Evolutionary conservation across 1,284 basidiomycete species (phyloP).

Genomic region (Microbotryum intermedium): DNA sequence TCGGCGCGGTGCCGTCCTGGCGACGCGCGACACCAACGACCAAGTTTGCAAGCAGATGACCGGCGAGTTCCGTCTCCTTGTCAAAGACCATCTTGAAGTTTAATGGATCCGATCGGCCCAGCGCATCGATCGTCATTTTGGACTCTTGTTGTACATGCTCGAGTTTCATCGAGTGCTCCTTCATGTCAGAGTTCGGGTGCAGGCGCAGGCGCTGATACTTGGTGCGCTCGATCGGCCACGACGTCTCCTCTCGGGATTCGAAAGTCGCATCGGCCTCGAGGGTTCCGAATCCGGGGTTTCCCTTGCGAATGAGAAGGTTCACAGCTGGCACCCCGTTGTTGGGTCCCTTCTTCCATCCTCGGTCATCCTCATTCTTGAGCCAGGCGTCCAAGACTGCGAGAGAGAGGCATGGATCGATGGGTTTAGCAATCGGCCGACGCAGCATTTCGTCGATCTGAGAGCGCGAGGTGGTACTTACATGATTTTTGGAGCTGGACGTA

Average conservation of each 20-base stretch:
- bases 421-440: neutral
- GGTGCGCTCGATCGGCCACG: slow-evolving; percentile 38
- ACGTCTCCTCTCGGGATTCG: slow-evolving; percentile 24
- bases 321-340: slow-evolving; percentile 36
- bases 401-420: no score
- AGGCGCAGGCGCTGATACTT: slow-evolving; percentile 33
- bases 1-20: slow-evolving; percentile 30
- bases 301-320: slow-evolving; percentile 35
- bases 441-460: no score
- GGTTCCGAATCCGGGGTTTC: slow-evolving; percentile 38
- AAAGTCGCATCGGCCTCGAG: slow-evolving; percentile 36
- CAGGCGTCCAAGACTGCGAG: slow-evolving; percentile 35
- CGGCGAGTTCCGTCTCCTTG: slow-evolving; percentile 36
- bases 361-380: slow-evolving; percentile 32
- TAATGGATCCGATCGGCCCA: slow-evolving; percentile 25
- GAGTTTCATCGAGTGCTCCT: neutral
- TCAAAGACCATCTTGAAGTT: slow-evolving; percentile 31
- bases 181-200: slow-evolving; percentile 5
- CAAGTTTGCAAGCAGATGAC: slow-evolving; percentile 34
- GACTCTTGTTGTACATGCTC: slow-evolving; percentile 1
- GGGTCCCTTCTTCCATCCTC: slow-evolving; percentile 35
- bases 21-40: slow-evolving; percentile 28
- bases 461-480: slow-evolving; percentile 10
- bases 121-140: slow-evolving; percentile 12
- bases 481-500: slow-evolving; percentile 35